Conservation (phyloP, 106 monocot genomes). For the Dioscorea alata region DNA sequence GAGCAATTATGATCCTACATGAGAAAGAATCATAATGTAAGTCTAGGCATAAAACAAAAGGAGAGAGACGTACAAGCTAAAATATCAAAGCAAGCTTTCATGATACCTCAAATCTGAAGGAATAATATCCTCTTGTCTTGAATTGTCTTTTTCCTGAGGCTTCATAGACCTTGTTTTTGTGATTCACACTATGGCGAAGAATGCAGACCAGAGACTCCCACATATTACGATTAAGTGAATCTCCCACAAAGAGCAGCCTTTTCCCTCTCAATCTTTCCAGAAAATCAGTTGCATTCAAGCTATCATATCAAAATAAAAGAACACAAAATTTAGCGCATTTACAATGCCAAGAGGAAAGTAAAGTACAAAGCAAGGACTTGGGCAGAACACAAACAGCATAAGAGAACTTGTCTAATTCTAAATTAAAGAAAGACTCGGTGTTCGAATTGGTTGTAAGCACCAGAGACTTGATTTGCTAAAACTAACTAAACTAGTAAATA, state of each 20-base stretch:
- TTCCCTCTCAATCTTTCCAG: slow-evolving; percentile 65
- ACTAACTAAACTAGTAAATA: too few relatives aligned
- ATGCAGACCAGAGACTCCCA: slow-evolving; percentile 94
- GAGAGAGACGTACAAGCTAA: background rate
- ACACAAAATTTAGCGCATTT: background rate
- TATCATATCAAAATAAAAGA: slow-evolving; percentile 16
- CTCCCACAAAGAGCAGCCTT: slow-evolving; percentile 85
- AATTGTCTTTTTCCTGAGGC: slow-evolving; percentile 58
- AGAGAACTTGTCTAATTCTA: too few relatives aligned
- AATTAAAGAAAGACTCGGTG: too few relatives aligned
- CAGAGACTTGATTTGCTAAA: too few relatives aligned
- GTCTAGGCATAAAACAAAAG: background rate
- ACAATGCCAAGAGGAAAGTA: too few relatives aligned
- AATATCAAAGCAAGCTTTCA: background rate
- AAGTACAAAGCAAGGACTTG: too few relatives aligned
- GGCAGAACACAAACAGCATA: too few relatives aligned
- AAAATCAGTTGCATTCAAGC: slow-evolving; percentile 85
- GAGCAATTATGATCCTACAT: slow-evolving; percentile 73
- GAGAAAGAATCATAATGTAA: background rate
- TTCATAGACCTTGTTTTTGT: slow-evolving; percentile 71
- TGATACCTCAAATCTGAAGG: slow-evolving; percentile 75
- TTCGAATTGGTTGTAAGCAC: too few relatives aligned
- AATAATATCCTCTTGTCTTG: slow-evolving; percentile 74
- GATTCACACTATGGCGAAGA: slow-evolving; percentile 44
- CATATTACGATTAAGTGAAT: slow-evolving; percentile 89